Evolutionary conservation across 257 asterid species (phyloP).

Genomic region (Mentha longifolia): DNA sequence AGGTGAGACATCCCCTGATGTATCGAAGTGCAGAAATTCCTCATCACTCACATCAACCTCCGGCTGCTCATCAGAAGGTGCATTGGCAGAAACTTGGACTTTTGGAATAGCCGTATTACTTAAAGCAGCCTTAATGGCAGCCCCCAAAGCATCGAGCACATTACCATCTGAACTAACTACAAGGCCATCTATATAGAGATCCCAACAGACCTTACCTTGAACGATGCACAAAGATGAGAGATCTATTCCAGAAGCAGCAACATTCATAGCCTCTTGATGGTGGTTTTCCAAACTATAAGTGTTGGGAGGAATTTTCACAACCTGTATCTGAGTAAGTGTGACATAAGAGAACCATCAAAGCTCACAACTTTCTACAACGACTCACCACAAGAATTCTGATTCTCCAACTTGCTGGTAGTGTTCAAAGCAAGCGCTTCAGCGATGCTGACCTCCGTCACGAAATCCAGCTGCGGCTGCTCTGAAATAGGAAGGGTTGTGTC

Average conservation of each 20-base stretch:
- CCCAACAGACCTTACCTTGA: constrained; percentile 94
- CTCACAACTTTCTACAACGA: constrained; percentile 55
- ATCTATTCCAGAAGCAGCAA: constrained; percentile 67
- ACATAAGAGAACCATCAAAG: constrained; percentile 51
- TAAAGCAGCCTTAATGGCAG: constrained; percentile 92
- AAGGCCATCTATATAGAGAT: constrained; percentile 86
- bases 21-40: constrained; percentile 82
- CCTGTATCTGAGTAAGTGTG: constrained; percentile 58
- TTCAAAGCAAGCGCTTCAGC: too few relatives aligned
- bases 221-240: constrained; percentile 75
- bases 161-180: constrained; percentile 95
- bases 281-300: constrained; percentile 48
- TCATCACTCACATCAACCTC: constrained; percentile 86
- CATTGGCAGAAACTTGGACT: constrained; percentile 65
- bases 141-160: constrained; percentile 83
- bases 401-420: too few relatives aligned
- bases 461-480: too few relatives aligned
- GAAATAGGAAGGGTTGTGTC: too few relatives aligned
- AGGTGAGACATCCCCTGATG: constrained; percentile 55
- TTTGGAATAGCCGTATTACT: constrained; percentile 85
- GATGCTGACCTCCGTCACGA: too few relatives aligned
- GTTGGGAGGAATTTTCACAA: constrained; percentile 45
- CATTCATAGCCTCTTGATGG: too few relatives aligned
- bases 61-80: constrained; percentile 65
- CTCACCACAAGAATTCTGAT: constrained; percentile 63